Conservation (phyloP, 1,284 basidiomycete species). For the Sanghuangporus sanghuang region DNA sequence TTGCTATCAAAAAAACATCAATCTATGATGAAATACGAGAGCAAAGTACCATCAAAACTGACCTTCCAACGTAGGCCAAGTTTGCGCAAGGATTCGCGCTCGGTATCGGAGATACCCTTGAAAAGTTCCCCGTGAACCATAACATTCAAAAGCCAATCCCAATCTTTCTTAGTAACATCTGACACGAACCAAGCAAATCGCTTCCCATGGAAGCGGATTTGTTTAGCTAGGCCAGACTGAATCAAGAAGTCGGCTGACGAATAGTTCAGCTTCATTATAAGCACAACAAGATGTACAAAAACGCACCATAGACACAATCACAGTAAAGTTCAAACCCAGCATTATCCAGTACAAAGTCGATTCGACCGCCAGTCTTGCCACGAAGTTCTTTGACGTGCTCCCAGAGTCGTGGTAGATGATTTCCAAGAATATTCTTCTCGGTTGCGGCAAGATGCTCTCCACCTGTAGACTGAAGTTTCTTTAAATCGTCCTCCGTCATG, state of each 20-base stretch:
- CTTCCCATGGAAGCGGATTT: slow-evolving; percentile 92
- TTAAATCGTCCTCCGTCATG: slow-evolving; percentile 99
- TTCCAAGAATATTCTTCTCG: slow-evolving; percentile 93
- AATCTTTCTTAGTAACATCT: slow-evolving; percentile 96
- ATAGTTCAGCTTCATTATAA: slow-evolving; percentile 11
- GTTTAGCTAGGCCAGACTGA: slow-evolving; percentile 82
- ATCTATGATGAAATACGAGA: not conserved
- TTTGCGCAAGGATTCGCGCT: slow-evolving; percentile 76
- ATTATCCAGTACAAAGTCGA: slow-evolving; percentile 90
- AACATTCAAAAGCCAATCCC: slow-evolving; percentile 89
- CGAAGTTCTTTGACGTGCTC: slow-evolving; percentile 71
- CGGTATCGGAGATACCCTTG: slow-evolving; percentile 72
- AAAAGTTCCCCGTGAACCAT: slow-evolving; percentile 89
- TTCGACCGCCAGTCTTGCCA: slow-evolving; percentile 68
- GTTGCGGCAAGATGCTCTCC: slow-evolving; percentile 93
- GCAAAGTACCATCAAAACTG: slow-evolving; percentile 8
- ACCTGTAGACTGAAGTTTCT: slow-evolving; percentile 94
- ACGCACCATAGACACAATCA: slow-evolving; percentile 88
- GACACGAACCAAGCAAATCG: slow-evolving; percentile 91
- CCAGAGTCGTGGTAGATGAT: slow-evolving; percentile 80
- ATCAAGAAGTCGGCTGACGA: slow-evolving; percentile 79
- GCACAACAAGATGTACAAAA: not conserved
- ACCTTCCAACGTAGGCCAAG: slow-evolving; percentile 92
- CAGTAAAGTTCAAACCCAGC: slow-evolving; percentile 95
- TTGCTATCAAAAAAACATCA: slow-evolving; percentile 43